Evolutionary conservation across 2,329 filamentous ascomycete species (phyloP), one percentile per base, ranked within the genome.

Genomic region (Alternaria metachromatica): DNA sequence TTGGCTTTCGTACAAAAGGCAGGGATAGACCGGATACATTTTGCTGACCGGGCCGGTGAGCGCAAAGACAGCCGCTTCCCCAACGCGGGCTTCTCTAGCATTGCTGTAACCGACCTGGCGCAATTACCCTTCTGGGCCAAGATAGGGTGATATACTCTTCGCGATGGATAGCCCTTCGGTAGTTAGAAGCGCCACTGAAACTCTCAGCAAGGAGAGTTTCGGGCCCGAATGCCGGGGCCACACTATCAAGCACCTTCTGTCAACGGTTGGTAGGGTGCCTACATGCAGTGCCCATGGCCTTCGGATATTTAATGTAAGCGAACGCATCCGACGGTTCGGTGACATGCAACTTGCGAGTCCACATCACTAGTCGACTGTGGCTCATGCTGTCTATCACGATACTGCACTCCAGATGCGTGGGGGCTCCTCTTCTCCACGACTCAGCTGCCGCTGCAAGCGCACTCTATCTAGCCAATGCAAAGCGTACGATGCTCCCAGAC

Each of bases 1-100:
- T 81, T 96, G 62, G 84, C 87, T 1, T 97, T 92, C 78, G 82
- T 97, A 60, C 85, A 88, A 67, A 85, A 83, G 63, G 81, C 93
- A 12, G 90, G 89, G 5, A 88, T 95, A 25, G 75, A 81, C 30
- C 84, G 88, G 62, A 82, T 96, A 30, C 75, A 78, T 69, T 82
- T 77, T 63, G 74, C 81, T 37, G 74, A 78, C 43, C 71, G 65
- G 26, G 67, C 64, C 41, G 71, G 67, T 50, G 51, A 62, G 18
- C 64, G 66, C 60, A 70, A 65, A 37, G 75, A 80, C 70, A 64
- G 61, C 68, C 72, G 78, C 55, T 75, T 76, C 73, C 77, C 72
- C 73, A 78, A 66, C 55, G 70, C 66, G 69, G 77, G 66, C 71
- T 82, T 77, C 64, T 78, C 75, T 26, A 74, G 70, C 67, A 77